These are phyloP conservation scores for Heterobasidion annosum DNA, from an alignment of 1,284 basidiomycete genomes.

Conservation along the genomic window DNA sequence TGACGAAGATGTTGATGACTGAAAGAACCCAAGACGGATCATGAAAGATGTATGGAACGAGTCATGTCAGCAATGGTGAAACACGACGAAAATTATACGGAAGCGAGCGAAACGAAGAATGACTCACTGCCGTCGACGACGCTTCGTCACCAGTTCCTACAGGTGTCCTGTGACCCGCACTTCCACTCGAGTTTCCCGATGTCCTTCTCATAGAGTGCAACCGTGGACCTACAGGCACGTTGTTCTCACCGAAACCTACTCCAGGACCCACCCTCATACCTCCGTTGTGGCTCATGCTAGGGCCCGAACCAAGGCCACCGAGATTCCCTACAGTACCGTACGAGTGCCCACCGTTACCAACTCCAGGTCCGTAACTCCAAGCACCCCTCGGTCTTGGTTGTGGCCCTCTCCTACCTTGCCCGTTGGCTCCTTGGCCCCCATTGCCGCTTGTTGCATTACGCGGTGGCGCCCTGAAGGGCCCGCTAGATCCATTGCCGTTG, in stretches of 20 bases:
- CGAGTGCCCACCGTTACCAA: slow-evolving; percentile 20
- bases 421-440: slow-evolving; percentile 11
- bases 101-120: slow-evolving; percentile 10
- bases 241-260: slow-evolving; percentile 20
- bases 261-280: slow-evolving; percentile 11
- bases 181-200: slow-evolving; percentile 36
- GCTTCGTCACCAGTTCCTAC: slow-evolving; percentile 47
- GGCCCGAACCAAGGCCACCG: background rate
- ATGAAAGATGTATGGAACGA: background rate
- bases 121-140: slow-evolving; percentile 63
- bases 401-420: slow-evolving; percentile 9
- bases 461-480: slow-evolving; percentile 5
- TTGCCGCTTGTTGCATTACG: background rate
- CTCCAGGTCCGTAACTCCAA: slow-evolving; percentile 65
- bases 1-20: slow-evolving; percentile 69
- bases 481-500: slow-evolving; percentile 11
- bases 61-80: background rate
- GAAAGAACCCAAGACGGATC: slow-evolving; percentile 31
- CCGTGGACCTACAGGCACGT: slow-evolving; percentile 51
- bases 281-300: slow-evolving; percentile 9
- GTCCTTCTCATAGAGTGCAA: slow-evolving; percentile 42
- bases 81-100: slow-evolving; percentile 6
- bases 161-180: slow-evolving; percentile 49
- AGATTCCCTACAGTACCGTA: slow-evolving; percentile 17
- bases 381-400: slow-evolving; percentile 34